A percentile compares a stretch with the other conserved stretches of the same genome.
These are phyloP conservation scores for Wilcoxina mikolae DNA, from an alignment of 495 filamentous ascomycete genomes.

Conservation along the genomic window DNA sequence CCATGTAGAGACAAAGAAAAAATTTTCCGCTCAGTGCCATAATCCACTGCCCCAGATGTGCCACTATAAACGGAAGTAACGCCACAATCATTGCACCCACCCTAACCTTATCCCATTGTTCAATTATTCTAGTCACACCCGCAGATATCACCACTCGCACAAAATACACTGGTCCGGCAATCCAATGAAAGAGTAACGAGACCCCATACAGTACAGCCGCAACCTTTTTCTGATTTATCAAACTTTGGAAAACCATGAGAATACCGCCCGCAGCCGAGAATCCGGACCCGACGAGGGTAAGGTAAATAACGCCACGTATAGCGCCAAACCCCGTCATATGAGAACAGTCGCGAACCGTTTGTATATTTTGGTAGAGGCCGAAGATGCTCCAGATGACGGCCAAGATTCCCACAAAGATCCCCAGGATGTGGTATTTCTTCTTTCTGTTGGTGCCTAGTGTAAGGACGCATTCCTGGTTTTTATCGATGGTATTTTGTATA, in stretches of 20 bases:
- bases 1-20: not conserved
- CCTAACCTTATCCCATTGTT: not conserved
- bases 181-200: not conserved
- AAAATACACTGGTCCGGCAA: not conserved
- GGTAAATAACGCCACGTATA: not conserved
- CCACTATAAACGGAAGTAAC: not conserved
- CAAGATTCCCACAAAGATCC: no score
- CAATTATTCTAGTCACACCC: not conserved
- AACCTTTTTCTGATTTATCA: not conserved
- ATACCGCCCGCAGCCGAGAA: not conserved
- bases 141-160: not conserved
- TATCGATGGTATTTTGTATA: no score
- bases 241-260: not conserved
- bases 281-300: not conserved
- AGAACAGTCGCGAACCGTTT: not conserved
- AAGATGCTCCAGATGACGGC: not conserved
- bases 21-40: no score
- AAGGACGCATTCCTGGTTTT: no score
- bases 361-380: not conserved
- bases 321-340: not conserved
- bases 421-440: no score
- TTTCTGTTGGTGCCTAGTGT: no score
- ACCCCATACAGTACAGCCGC: not conserved
- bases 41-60: not conserved
- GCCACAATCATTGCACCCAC: not conserved